Base-by-base conservation (phyloP, 1,139 yeast genomes). In the Candida sanyaensis region DNA sequence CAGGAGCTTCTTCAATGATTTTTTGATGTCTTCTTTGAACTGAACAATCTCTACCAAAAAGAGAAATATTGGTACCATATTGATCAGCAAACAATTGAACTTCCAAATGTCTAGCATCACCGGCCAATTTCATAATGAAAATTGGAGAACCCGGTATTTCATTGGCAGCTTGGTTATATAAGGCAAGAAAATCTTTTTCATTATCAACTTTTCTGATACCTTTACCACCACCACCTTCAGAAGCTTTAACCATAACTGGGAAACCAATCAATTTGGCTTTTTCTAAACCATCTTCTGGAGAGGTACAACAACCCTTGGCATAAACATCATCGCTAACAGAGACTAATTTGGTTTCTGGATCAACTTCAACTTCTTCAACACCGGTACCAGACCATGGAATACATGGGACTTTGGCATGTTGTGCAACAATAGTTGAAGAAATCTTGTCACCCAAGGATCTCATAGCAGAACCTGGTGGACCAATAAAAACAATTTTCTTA, bases 331-430 rank as follows among this genome's bases (percentile, higher is more conserved):
- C 97, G 47, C 86, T 77, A 46, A 93, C 99, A 34, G 97, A 88
- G 33, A 93, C 99, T 55, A 93, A 78, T 54, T 88, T 86, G 32
- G 95, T 81, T 37, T 66, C 62, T 31, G 71, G 61, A 64, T 93
- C 96, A 43, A 89, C 68, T 29, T 66, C 61, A 49, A 93, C 99
- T 50, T 86, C 79, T 55, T 86, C 90, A 46, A 93, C 96, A 58
- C 98, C 98, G 30, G 97, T 88, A 68, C 99, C 99, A 11, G 97
- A 91, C 99, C 99, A 93, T 53, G 99, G 98, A 61, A 93, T 93
- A 79, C 98, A 92, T 43, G 99, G 99, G 33, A 93, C 98, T 37
- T 87, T 73, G 28, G 99, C 99, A 64, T 93, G 98, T 75, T 93
- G 99, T 26, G 99, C 99, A 50, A 93, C 99, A 63, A 93, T 93